A percentile compares a stretch with the other conserved stretches of the same genome.
These are phyloP conservation scores for Cordyceps cateniannulata DNA, from an alignment of 2,329 filamentous ascomycete genomes.

Conservation along the genomic window DNA sequence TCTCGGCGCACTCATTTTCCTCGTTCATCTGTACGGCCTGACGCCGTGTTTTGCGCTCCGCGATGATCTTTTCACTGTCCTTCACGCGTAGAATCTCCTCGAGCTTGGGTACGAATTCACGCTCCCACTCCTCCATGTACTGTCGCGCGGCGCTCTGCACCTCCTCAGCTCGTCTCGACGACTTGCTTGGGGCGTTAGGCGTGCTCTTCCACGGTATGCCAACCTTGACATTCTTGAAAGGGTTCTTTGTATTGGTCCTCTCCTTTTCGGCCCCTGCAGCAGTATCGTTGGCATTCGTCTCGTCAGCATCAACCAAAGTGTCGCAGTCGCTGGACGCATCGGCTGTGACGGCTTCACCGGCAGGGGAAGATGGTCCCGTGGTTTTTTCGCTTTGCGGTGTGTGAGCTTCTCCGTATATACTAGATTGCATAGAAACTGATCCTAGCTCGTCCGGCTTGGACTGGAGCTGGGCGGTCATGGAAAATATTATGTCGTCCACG, in stretches of 20 bases:
- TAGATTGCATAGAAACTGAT: slow-evolving; percentile 19
- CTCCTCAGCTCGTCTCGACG: slow-evolving; percentile 17
- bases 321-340: slow-evolving; percentile 13
- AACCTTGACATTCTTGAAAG: slow-evolving; percentile 16
- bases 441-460: slow-evolving; percentile 27
- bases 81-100: slow-evolving; percentile 56
- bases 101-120: slow-evolving; percentile 61
- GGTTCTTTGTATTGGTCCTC: neutral
- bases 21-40: slow-evolving; percentile 34
- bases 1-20: slow-evolving; percentile 28
- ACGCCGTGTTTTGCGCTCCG: slow-evolving; percentile 39
- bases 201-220: slow-evolving; percentile 14
- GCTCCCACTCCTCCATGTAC: slow-evolving; percentile 73
- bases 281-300: neutral
- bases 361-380: neutral
- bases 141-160: slow-evolving; percentile 51
- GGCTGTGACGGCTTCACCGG: slow-evolving; percentile 14
- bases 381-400: neutral
- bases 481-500: slow-evolving; percentile 43
- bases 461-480: slow-evolving; percentile 48
- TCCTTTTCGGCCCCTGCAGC: neutral
- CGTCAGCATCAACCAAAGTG: slow-evolving; percentile 12
- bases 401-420: neutral
- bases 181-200: slow-evolving; percentile 1
- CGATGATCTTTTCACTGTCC: slow-evolving; percentile 40